Conservation (phyloP, 345 rosid genomes). For the Linum trigynum region DNA sequence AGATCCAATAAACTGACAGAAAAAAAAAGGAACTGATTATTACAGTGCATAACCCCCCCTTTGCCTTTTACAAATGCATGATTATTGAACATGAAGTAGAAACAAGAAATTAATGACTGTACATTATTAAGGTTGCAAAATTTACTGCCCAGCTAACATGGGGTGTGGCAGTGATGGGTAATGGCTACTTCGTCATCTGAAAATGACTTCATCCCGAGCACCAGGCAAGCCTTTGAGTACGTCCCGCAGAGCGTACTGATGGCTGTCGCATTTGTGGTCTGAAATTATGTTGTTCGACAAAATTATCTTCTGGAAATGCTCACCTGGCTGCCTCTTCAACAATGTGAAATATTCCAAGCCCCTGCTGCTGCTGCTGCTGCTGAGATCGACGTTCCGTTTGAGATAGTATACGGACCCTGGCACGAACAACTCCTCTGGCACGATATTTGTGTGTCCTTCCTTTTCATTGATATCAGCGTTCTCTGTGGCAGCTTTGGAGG, state of each 20-base stretch:
- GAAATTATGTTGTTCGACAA: slow-evolving; percentile 72
- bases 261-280: slow-evolving; percentile 88
- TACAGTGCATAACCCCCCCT: background rate
- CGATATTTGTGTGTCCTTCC: slow-evolving; percentile 14
- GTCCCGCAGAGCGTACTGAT: slow-evolving; percentile 74
- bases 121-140: background rate
- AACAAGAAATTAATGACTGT: background rate
- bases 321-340: slow-evolving; percentile 76
- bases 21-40: background rate
- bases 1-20: too few relatives aligned
- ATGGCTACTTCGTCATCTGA: slow-evolving; percentile 12
- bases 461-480: slow-evolving; percentile 9
- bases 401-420: slow-evolving; percentile 75
- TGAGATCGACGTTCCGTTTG: slow-evolving; percentile 43
- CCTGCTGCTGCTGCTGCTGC: slow-evolving; percentile 12
- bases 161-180: background rate
- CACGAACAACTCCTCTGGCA: slow-evolving; percentile 60
- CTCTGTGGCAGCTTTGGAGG: slow-evolving; percentile 15
- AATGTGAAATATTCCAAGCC: slow-evolving; percentile 51
- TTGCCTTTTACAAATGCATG: background rate
- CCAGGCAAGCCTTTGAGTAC: slow-evolving; percentile 69
- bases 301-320: slow-evolving; percentile 79
- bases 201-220: slow-evolving; percentile 35
- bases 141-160: background rate
- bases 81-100: background rate